A percentile compares a stretch with the other conserved stretches of the same genome.
These are phyloP conservation scores for Chimonanthus salicifolius DNA, from an alignment of 164 flowering plant species.

Conservation along the genomic window DNA sequence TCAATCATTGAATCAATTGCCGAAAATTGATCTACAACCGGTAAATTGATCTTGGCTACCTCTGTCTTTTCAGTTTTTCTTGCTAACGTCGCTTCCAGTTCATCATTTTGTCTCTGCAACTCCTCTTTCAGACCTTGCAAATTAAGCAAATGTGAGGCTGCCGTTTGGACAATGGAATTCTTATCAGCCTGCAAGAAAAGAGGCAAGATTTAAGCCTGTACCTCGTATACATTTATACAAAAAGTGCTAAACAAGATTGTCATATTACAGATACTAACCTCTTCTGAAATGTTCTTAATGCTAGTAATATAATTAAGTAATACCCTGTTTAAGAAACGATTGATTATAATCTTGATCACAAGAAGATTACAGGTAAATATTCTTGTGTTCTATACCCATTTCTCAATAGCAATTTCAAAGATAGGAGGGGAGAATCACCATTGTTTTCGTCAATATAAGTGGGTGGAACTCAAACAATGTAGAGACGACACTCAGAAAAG, in stretches of 20 bases:
- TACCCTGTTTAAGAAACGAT: background rate
- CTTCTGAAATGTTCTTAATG: background rate
- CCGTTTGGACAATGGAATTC: constrained; percentile 31
- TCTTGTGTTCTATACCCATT: background rate
- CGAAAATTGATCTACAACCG: constrained; percentile 24
- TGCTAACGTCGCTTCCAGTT: constrained; percentile 17
- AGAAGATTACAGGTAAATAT: no score
- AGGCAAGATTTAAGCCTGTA: background rate
- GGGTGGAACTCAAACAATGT: background rate
- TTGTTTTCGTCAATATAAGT: background rate
- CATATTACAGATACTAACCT: background rate
- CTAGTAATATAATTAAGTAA: background rate
- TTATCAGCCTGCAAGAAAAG: constrained; percentile 33
- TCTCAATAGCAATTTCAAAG: background rate
- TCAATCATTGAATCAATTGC: constrained; percentile 36
- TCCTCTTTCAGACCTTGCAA: constrained; percentile 25
- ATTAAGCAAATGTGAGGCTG: constrained; percentile 22
- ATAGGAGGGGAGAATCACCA: background rate
- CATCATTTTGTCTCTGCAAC: constrained; percentile 22
- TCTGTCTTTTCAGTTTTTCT: constrained; percentile 3
- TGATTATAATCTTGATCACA: background rate
- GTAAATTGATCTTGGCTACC: constrained; percentile 18
- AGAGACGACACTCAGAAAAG: background rate
- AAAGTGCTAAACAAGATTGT: background rate
- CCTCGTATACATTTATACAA: background rate